These are phyloP conservation scores for Orychophragmus violaceus DNA, from an alignment of 345 rosid species.

Conservation along the genomic window DNA sequence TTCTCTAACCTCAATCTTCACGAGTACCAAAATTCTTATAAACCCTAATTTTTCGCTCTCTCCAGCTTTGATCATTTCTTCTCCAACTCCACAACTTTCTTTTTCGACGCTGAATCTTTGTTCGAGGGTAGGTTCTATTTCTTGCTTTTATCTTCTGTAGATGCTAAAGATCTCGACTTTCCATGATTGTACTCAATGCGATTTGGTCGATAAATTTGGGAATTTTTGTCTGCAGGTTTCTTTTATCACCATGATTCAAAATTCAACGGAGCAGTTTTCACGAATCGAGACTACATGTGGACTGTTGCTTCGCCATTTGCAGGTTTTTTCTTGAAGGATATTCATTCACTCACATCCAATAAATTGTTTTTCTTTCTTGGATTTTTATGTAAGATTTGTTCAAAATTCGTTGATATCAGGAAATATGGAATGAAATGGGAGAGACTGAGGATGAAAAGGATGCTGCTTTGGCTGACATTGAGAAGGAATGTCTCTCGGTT, in stretches of 20 bases:
- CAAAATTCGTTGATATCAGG: conserved; percentile 26
- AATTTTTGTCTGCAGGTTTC: too few species aligned
- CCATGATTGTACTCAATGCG: neutral
- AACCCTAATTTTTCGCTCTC: too few species aligned
- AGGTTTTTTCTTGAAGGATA: conserved; percentile 30
- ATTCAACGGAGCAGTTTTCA: conserved; percentile 23
- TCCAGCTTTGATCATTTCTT: too few species aligned
- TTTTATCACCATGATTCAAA: conserved; percentile 28
- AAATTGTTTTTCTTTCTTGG: neutral
- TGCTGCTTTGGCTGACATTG: conserved; percentile 43
- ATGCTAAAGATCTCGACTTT: neutral
- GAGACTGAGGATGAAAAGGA: conserved; percentile 43
- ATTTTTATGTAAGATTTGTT: neutral
- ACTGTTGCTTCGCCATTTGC: conserved; percentile 42
- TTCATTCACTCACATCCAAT: neutral
- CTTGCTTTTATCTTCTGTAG: neutral
- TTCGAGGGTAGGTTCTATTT: neutral
- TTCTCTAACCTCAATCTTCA: too few species aligned
- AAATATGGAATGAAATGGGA: conserved; percentile 60
- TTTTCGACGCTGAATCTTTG: neutral
- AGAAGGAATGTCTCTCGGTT: conserved; percentile 44
- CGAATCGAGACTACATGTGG: conserved; percentile 46
- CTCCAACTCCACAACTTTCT: too few species aligned
- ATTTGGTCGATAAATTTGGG: too few species aligned
- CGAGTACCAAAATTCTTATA: too few species aligned